Percentiles rank a stretch among this genome's conserved stretches.
phyloP scores from a whole-genome alignment of 2,329 filamentous ascomycete species.

The Macroventuria anomochaeta region DNA sequence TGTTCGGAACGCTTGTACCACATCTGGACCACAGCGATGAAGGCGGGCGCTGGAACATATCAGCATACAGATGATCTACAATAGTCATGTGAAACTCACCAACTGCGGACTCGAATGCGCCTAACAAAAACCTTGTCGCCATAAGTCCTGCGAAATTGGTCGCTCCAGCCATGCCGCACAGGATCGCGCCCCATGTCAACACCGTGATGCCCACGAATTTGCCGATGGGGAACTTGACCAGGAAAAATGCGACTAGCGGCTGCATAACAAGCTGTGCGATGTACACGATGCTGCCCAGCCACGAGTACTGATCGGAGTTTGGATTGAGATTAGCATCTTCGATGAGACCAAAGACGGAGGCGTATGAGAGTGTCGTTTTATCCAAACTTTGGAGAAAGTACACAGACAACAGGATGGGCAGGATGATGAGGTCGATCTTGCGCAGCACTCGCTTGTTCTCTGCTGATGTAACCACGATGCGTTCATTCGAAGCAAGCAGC shows the following conservation, averaged over 20 bases:
- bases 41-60: constrained; percentile 35
- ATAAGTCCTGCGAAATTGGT: constrained; percentile 66
- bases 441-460: constrained; percentile 61
- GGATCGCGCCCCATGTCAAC: constrained; percentile 61
- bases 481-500: constrained; percentile 56
- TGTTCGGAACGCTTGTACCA: constrained; percentile 68
- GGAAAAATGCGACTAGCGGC: constrained; percentile 59
- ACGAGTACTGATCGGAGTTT: constrained; percentile 58
- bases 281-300: constrained; percentile 61
- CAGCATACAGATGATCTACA: background rate
- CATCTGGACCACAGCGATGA: constrained; percentile 53
- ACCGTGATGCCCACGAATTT: constrained; percentile 64
- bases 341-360: constrained; percentile 68
- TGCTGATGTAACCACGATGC: constrained; percentile 57
- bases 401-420: constrained; percentile 64
- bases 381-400: constrained; percentile 70
- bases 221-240: constrained; percentile 67
- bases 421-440: constrained; percentile 59
- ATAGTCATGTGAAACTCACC: constrained; percentile 23
- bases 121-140: constrained; percentile 68
- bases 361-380: constrained; percentile 67
- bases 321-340: constrained; percentile 64
- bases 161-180: constrained; percentile 68
- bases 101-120: constrained; percentile 70
- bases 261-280: constrained; percentile 62